phyloP scores from a whole-genome alignment of 805 yeast species.

The Pichia heedii region DNA sequence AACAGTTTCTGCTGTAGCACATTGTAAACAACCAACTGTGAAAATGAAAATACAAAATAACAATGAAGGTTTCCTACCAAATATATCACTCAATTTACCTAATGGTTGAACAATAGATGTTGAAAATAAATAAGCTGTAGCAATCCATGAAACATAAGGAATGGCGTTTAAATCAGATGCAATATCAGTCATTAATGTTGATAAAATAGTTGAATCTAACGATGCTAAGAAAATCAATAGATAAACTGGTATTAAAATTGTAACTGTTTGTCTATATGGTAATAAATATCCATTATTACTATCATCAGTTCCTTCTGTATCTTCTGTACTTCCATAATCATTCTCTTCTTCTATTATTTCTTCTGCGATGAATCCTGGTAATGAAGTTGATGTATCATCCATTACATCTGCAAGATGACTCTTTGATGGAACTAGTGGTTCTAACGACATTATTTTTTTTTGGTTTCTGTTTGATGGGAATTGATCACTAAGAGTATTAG shows the following conservation, averaged over 20 bases:
- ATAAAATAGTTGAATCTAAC: not conserved
- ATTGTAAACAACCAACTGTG: slow-evolving; percentile 37
- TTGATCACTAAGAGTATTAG: no score
- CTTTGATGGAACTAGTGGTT: not conserved
- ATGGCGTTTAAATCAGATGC: not conserved
- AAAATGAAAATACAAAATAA: slow-evolving; percentile 32
- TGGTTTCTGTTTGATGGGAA: no score
- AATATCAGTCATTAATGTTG: not conserved
- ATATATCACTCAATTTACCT: slow-evolving; percentile 48
- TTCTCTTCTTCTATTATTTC: slow-evolving; percentile 17
- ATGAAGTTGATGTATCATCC: slow-evolving; percentile 20
- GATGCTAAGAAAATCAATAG: slow-evolving; percentile 38
- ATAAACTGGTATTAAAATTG: slow-evolving; percentile 35
- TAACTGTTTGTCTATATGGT: slow-evolving; percentile 20
- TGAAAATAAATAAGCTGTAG: slow-evolving; percentile 44
- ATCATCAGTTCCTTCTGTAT: slow-evolving; percentile 1
- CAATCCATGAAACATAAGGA: slow-evolving; percentile 46
- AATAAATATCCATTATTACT: slow-evolving; percentile 18
- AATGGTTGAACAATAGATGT: slow-evolving; percentile 44
- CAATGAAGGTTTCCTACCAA: slow-evolving; percentile 40
- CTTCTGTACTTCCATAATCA: slow-evolving; percentile 8
- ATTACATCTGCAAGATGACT: slow-evolving; percentile 6
- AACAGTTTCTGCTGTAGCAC: slow-evolving; percentile 43
- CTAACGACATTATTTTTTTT: not conserved
- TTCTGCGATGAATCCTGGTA: slow-evolving; percentile 24